Evolutionary conservation across 2,329 filamentous ascomycete genomes (phyloP).

Genomic region (Ilyonectria destructans): DNA sequence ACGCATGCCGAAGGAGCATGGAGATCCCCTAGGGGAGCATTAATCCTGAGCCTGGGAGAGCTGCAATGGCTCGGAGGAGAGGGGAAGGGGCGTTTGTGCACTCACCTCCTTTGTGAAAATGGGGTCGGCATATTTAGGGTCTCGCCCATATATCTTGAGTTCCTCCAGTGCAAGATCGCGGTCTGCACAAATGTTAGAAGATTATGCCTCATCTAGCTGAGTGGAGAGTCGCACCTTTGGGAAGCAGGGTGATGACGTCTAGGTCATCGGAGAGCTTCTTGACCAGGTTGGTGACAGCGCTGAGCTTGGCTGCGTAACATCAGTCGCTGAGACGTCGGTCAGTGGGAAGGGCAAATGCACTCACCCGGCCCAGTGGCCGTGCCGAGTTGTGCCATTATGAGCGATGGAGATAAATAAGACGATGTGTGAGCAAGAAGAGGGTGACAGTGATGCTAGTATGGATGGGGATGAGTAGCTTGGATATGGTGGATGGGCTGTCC

Average conservation of each 20-base stretch:
- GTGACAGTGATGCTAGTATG: constrained; percentile 8
- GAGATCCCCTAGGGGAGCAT: constrained; percentile 76
- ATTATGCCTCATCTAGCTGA: constrained; percentile 6
- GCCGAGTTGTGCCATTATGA: constrained; percentile 49
- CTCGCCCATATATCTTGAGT: constrained; percentile 79
- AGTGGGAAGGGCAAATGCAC: constrained; percentile 38
- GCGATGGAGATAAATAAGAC: constrained; percentile 1
- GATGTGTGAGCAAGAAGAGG: not conserved
- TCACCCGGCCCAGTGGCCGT: constrained; percentile 61
- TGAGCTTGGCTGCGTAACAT: constrained; percentile 72
- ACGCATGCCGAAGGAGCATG: constrained; percentile 81
- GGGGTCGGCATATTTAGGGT: constrained; percentile 80
- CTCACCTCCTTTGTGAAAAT: constrained; percentile 87
- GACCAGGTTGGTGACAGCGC: constrained; percentile 78
- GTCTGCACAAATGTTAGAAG: constrained; percentile 63
- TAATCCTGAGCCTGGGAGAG: constrained; percentile 13
- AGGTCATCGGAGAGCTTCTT: constrained; percentile 75
- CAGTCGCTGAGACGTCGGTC: constrained; percentile 26
- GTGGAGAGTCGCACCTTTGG: constrained; percentile 65
- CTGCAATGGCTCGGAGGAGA: constrained; percentile 16
- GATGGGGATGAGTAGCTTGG: constrained; percentile 13
- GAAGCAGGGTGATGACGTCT: constrained; percentile 69
- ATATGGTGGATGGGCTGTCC: constrained; percentile 1
- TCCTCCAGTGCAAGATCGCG: constrained; percentile 75
- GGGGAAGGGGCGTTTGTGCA: not conserved